These are phyloP conservation scores for Pulicaria dysenterica DNA, from an alignment of 129 eudicot genomes.

Conservation along the genomic window DNA sequence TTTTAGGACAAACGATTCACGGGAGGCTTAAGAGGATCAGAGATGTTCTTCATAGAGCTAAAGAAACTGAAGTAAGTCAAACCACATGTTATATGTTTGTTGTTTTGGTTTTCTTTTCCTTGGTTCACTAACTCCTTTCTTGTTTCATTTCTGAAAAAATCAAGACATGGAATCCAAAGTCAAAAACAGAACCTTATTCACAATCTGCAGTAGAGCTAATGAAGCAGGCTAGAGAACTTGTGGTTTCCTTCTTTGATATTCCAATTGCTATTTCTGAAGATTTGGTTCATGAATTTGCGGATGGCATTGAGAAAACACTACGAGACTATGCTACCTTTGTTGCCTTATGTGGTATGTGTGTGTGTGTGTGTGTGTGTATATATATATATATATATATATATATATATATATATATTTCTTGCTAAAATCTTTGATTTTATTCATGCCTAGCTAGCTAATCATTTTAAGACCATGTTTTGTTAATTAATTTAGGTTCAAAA, in stretches of 20 bases:
- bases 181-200: constrained; percentile 87
- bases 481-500: constrained; percentile 62
- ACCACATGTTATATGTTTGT: background rate
- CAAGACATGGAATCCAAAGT: constrained; percentile 97
- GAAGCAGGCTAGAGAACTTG: constrained; percentile 56
- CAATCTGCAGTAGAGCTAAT: constrained; percentile 79
- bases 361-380: no score
- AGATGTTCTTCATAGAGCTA: constrained; percentile 60
- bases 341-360: constrained; percentile 72
- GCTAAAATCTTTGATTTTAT: background rate
- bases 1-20: constrained; percentile 61
- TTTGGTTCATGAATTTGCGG: constrained; percentile 60
- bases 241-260: constrained; percentile 72
- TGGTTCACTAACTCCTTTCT: background rate
- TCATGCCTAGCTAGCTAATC: background rate
- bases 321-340: constrained; percentile 63
- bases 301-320: constrained; percentile 62
- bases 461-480: background rate
- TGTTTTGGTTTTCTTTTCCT: background rate
- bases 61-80: constrained; percentile 78
- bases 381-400: no score
- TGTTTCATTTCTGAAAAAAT: background rate
- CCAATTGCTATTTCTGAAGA: constrained; percentile 64
- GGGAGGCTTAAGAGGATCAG: constrained; percentile 61
- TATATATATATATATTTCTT: no score